These are phyloP conservation scores for Craterostigma plantagineum DNA, from an alignment of 257 asterid genomes.

Conservation along the genomic window DNA sequence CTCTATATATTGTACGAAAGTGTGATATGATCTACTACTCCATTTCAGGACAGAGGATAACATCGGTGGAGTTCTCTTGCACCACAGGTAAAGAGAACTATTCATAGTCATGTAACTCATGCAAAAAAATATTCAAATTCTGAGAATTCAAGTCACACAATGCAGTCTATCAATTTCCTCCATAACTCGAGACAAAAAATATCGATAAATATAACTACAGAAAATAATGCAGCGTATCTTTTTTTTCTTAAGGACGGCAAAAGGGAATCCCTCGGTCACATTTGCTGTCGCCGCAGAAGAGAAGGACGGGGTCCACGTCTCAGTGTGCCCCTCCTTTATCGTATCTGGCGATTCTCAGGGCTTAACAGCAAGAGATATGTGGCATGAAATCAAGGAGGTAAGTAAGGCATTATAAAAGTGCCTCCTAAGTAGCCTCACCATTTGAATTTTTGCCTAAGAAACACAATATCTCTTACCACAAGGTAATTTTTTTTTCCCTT, in stretches of 20 bases:
- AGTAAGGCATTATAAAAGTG: no score
- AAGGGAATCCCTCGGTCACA: conserved; percentile 61
- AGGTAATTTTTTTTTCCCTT: conserved; percentile 19
- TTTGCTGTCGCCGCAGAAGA: conserved; percentile 82
- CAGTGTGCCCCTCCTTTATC: conserved; percentile 80
- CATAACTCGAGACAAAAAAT: no score
- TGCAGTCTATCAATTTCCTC: conserved; percentile 37
- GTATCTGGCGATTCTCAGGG: conserved; percentile 66
- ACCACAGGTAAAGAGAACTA: conserved; percentile 58
- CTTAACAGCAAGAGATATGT: conserved; percentile 79
- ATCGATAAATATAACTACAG: no score
- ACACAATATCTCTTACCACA: no score
- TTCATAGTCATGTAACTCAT: no score
- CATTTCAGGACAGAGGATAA: conserved; percentile 50
- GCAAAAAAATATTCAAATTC: no score
- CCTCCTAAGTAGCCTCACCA: no score
- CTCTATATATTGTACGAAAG: neutral
- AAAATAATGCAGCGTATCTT: conserved; percentile 15
- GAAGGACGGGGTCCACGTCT: conserved; percentile 47
- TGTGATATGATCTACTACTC: neutral
- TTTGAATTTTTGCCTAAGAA: no score
- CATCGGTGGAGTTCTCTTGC: conserved; percentile 66
- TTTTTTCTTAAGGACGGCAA: conserved; percentile 41
- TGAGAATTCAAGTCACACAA: no score
- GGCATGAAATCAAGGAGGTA: conserved; percentile 95